Conservation (phyloP, 352 stramenopile species). For the Phytophthora syringae region DNA sequence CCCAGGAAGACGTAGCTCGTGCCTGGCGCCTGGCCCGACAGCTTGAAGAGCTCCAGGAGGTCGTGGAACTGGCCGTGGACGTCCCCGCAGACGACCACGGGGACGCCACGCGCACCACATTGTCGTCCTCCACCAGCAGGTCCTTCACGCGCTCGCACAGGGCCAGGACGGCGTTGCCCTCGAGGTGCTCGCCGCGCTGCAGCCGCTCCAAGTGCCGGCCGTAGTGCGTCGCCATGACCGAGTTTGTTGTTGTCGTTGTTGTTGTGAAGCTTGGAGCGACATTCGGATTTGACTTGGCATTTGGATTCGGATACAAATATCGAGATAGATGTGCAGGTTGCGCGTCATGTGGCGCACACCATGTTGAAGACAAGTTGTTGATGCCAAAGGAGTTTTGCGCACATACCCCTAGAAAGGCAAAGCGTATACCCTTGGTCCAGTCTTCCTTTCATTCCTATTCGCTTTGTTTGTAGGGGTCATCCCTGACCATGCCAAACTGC, state of each 20-base stretch:
- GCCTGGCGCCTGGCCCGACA: conserved; percentile 86
- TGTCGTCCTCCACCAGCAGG: conserved; percentile 79
- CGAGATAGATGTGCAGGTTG: no score
- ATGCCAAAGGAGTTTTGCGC: no score
- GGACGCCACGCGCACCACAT: conserved; percentile 80
- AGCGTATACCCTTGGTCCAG: no score
- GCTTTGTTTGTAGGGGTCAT: no score
- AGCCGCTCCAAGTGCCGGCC: conserved; percentile 65
- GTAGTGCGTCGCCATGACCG: conserved; percentile 38
- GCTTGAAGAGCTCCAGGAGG: conserved; percentile 93
- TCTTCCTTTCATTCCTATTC: no score
- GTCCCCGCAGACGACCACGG: conserved; percentile 92
- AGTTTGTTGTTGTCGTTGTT: not conserved
- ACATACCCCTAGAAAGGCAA: no score
- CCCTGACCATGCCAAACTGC: no score
- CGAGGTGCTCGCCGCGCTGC: conserved; percentile 59
- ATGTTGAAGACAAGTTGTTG: no score
- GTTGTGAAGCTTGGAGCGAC: no score
- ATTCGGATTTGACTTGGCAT: no score
- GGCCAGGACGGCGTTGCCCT: conserved; percentile 57
- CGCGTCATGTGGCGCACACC: no score
- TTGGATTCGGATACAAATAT: no score
- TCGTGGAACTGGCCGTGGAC: conserved; percentile 98
- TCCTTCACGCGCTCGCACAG: conserved; percentile 79
- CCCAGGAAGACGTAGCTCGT: conserved; percentile 96